Evolutionary conservation across 2,329 filamentous ascomycete genomes (phyloP).

Genomic region (Magnaporthiopsis incrustans): DNA sequence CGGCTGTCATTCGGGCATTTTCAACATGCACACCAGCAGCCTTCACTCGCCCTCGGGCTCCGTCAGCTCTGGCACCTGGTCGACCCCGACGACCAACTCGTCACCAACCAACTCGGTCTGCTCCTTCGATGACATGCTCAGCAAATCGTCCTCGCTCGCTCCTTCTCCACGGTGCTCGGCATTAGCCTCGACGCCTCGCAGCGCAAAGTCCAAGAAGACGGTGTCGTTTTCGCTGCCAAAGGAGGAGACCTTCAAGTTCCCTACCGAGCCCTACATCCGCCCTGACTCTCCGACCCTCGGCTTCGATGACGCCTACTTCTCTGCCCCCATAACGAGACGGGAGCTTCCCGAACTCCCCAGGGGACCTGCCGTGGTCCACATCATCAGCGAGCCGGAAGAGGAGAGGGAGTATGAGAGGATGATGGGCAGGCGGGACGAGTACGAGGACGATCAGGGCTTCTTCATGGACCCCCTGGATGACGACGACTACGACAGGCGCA

Average conservation of each 20-base stretch:
- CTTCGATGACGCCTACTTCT: slow-evolving; percentile 36
- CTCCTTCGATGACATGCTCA: slow-evolving; percentile 25
- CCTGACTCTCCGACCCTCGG: slow-evolving; percentile 55
- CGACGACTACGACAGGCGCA: slow-evolving; percentile 25
- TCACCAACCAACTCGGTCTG: slow-evolving; percentile 39
- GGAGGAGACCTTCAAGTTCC: slow-evolving; percentile 22
- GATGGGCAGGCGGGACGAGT: background rate
- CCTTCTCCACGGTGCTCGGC: background rate
- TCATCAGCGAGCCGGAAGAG: slow-evolving; percentile 3
- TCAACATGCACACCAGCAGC: slow-evolving; percentile 27
- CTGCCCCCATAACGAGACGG: slow-evolving; percentile 15
- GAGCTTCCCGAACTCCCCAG: slow-evolving; percentile 20
- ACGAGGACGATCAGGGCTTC: slow-evolving; percentile 11
- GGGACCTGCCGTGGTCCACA: slow-evolving; percentile 13
- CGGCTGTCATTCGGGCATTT: slow-evolving; percentile 7
- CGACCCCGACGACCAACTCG: slow-evolving; percentile 33
- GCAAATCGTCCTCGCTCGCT: slow-evolving; percentile 13
- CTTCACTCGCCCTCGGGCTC: slow-evolving; percentile 40
- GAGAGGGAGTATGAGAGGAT: slow-evolving; percentile 3
- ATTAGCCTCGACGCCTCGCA: slow-evolving; percentile 6
- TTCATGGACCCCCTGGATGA: slow-evolving; percentile 11
- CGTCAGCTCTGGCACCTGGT: slow-evolving; percentile 33
- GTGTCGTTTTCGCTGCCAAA: slow-evolving; percentile 35
- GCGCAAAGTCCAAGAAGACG: slow-evolving; percentile 28
- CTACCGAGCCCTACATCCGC: slow-evolving; percentile 39